Evolutionary conservation across 164 flowering plant species (phyloP), one percentile per base, ranked within the genome.

Genomic region (Berberis thunbergii): DNA sequence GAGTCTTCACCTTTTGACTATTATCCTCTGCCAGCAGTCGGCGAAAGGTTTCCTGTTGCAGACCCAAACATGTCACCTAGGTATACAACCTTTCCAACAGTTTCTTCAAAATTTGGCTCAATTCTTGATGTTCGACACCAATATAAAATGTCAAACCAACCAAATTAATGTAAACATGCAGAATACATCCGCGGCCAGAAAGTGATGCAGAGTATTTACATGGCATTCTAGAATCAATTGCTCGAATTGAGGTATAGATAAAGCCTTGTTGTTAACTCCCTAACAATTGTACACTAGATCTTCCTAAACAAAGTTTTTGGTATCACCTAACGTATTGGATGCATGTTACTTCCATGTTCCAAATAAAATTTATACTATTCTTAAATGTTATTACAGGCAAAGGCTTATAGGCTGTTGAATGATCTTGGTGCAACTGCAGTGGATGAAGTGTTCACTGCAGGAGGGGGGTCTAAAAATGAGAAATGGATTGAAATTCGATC

Each of bases 141-240:
- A 26, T 26, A 26, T 26, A 26, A 26, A 26, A 26, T 26, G 26
- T 26, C 26, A 26, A 26, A 26, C 26, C 0, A 26, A 26, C 26
- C 26, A 26, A 26, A 26, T 26, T 26, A 26, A 26, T 26, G 26
- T 26, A 26, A 26, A 26, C 64, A 41, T 61, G 65, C 88, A 93
- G 98, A 74, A 75, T 93, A 66, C 76, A 68, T 69, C 98, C 98
- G 38, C 87, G 97, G 2, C 98, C 98, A 46, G 80, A 79, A 69
- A 82, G 76, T 68, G 91, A 93, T 64, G 96, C 76, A 0, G 87
- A 85, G 61, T 93, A 83, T 74, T 76, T 93, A 76, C 97, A 90
- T 66, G 98, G 98, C 50, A 84, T 93, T 70, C 79, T 93, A 11
- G 98, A 93, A 75, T 93, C 98, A 41, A 90, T 93, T 75, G 96